These are phyloP conservation scores for Durusdinium trenchii DNA, from an alignment of 73 alveolate genomes.

Conservation along the genomic window DNA sequence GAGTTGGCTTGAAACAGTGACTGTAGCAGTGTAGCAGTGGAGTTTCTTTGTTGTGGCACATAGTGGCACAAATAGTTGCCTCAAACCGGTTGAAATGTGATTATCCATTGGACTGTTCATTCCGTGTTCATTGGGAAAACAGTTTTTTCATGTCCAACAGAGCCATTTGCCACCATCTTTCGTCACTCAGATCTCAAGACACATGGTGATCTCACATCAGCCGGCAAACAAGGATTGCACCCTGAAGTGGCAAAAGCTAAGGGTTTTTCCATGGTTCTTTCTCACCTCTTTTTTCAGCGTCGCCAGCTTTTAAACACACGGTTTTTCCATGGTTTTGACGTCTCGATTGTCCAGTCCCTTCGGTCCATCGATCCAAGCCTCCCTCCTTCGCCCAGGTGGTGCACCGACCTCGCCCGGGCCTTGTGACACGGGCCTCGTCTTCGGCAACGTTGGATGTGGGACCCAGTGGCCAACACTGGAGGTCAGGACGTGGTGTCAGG, in stretches of 20 bases:
- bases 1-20: no score
- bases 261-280: no score
- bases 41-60: no score
- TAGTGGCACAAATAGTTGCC: neutral
- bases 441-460: no score
- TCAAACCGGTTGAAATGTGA: neutral
- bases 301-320: neutral
- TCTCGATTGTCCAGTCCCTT: neutral
- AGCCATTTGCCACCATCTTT: neutral
- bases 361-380: neutral
- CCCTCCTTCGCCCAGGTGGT: neutral
- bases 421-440: no score
- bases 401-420: neutral
- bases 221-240: no score
- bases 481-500: no score
- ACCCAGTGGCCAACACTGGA: no score
- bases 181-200: no score
- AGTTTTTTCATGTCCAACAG: neutral
- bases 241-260: no score
- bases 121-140: neutral
- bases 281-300: neutral
- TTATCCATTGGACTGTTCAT: neutral
- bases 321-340: neutral
- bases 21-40: no score
- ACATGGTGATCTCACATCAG: no score